A percentile compares a stretch with the other conserved stretches of the same genome.
Evolutionary conservation across 31 red algal genomes (phyloP).

Genomic region (Porphyra umbilicalis): DNA sequence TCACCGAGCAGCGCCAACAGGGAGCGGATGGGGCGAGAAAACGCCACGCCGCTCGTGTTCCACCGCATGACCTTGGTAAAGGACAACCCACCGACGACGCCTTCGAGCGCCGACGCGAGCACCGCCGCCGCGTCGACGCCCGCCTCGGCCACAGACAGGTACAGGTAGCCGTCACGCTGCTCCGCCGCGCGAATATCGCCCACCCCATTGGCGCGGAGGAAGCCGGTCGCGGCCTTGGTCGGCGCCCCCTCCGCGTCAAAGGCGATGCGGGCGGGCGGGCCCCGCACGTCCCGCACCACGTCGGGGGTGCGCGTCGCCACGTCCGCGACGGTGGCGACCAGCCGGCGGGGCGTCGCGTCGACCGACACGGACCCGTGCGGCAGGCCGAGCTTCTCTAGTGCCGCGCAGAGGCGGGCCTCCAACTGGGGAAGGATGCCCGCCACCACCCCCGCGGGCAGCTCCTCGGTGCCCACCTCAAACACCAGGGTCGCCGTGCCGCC

Average conservation of each 20-base stretch:
- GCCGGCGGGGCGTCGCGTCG: slow-evolving; percentile 69
- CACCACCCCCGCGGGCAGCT: slow-evolving; percentile 78
- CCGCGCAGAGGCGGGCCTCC: slow-evolving; percentile 25
- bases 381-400: slow-evolving; percentile 40
- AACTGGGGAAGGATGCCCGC: slow-evolving; percentile 40
- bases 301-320: slow-evolving; percentile 55
- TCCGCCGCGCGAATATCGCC: slow-evolving; percentile 10
- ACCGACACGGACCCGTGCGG: slow-evolving; percentile 21
- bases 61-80: slow-evolving; percentile 82
- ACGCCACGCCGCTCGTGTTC: slow-evolving; percentile 72
- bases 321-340: slow-evolving; percentile 43
- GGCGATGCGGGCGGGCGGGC: slow-evolving; percentile 66
- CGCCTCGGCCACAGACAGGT: slow-evolving; percentile 36
- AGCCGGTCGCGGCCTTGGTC: slow-evolving; percentile 71
- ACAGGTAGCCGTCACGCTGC: slow-evolving; percentile 65
- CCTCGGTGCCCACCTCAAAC: slow-evolving; percentile 88
- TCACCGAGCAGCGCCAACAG: slow-evolving; percentile 70
- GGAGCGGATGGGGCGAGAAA: slow-evolving; percentile 91
- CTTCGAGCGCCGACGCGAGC: slow-evolving; percentile 25
- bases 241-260: slow-evolving; percentile 61
- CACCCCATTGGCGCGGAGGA: slow-evolving; percentile 69
- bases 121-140: slow-evolving; percentile 38
- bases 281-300: slow-evolving; percentile 34
- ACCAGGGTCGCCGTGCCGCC: slow-evolving; percentile 22
- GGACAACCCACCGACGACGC: slow-evolving; percentile 28